These are phyloP conservation scores for Xylariaceae sp. DNA, from an alignment of 2,329 filamentous ascomycete genomes.

Conservation along the genomic window DNA sequence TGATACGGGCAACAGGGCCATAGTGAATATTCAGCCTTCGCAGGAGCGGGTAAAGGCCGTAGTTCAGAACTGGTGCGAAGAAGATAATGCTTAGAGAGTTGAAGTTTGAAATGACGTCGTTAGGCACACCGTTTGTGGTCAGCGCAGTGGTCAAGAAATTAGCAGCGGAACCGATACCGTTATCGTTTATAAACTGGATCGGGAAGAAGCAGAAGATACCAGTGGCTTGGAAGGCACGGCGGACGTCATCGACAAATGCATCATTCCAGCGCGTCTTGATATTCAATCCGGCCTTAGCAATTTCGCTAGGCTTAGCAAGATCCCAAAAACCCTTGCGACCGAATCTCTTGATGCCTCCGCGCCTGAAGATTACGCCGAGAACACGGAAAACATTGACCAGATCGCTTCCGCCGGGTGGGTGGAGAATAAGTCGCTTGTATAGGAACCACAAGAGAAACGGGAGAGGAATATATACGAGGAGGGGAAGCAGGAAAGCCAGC, in stretches of 20 bases:
- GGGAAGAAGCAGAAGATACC: conserved; percentile 65
- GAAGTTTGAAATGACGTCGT: conserved; percentile 57
- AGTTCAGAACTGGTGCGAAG: conserved; percentile 53
- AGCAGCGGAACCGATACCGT: conserved; percentile 56
- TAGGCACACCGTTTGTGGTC: conserved; percentile 55
- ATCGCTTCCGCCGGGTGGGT: conserved; percentile 53
- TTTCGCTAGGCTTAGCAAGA: conserved; percentile 60
- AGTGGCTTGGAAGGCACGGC: conserved; percentile 62
- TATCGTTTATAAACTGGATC: conserved; percentile 52
- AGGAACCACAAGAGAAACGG: conserved; percentile 51
- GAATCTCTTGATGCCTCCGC: conserved; percentile 46
- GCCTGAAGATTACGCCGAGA: conserved; percentile 47
- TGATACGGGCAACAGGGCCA: conserved; percentile 56
- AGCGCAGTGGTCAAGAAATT: conserved; percentile 56
- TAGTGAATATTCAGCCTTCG: conserved; percentile 50
- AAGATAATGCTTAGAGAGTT: conserved; percentile 56
- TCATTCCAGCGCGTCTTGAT: conserved; percentile 62
- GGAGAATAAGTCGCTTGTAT: conserved; percentile 49
- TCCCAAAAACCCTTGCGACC: conserved; percentile 62
- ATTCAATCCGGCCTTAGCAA: conserved; percentile 50
- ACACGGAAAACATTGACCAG: conserved; percentile 51
- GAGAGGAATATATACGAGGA: conserved; percentile 52
- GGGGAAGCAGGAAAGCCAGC: conserved; percentile 52
- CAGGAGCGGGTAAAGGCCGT: conserved; percentile 54
- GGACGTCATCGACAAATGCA: conserved; percentile 69